phyloP scores from a whole-genome alignment of 257 asterid species.

The Verbascum thapsus region DNA sequence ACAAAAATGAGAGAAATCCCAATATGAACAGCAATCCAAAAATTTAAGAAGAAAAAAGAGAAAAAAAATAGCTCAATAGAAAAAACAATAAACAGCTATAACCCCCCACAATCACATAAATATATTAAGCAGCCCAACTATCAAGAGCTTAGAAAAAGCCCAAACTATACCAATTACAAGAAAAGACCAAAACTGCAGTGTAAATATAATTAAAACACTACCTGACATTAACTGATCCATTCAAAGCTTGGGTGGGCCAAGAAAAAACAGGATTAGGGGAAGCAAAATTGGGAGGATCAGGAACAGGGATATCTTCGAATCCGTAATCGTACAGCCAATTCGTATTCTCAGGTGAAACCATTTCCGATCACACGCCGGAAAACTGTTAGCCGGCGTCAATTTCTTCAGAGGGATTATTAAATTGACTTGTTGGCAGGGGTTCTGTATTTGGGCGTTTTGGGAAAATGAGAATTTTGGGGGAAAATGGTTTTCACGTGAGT shows the following conservation, averaged over 20 bases:
- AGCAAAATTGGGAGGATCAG: slow-evolving; percentile 56
- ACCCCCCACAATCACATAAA: too few relatives aligned
- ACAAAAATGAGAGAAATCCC: background rate
- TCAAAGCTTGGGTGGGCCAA: slow-evolving; percentile 68
- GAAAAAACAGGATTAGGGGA: slow-evolving; percentile 61
- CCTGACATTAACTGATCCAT: slow-evolving; percentile 64
- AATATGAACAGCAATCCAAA: background rate
- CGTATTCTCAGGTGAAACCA: slow-evolving; percentile 85
- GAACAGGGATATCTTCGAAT: slow-evolving; percentile 62
- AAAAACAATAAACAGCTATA: too few relatives aligned
- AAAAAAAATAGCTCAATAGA: too few relatives aligned
- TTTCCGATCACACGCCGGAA: slow-evolving; percentile 46
- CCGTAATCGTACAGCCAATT: slow-evolving; percentile 92
- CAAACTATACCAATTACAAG: background rate
- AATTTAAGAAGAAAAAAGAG: too few relatives aligned
- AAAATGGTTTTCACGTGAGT: too few relatives aligned
- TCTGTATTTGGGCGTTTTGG: slow-evolving; percentile 8
- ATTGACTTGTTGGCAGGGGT: slow-evolving; percentile 5
- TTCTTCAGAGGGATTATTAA: background rate
- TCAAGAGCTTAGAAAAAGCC: slow-evolving; percentile 17
- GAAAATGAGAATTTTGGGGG: background rate
- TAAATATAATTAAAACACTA: slow-evolving; percentile 29
- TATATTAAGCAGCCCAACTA: slow-evolving; percentile 11
- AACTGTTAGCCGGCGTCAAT: background rate
- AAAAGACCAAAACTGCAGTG: background rate